Conservation (phyloP, 129 eudicot species). For the Mikania micrantha region DNA sequence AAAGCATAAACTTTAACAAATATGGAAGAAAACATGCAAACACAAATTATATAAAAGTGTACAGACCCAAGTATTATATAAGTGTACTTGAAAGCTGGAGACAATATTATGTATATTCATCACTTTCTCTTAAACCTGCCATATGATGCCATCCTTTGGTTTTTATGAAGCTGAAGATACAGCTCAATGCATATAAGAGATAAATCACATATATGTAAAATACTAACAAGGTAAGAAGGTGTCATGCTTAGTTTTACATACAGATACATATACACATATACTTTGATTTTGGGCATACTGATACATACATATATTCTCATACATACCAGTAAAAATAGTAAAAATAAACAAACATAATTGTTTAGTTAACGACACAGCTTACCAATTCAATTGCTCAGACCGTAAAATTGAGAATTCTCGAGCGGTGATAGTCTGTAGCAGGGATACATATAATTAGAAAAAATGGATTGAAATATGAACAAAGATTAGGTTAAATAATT, state of each 20-base stretch:
- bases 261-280: too few relatives aligned
- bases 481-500: too few relatives aligned
- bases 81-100: neutral
- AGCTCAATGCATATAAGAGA: conserved; percentile 2
- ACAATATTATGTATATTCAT: neutral
- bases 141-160: neutral
- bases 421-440: too few relatives aligned
- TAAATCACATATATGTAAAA: neutral
- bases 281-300: too few relatives aligned
- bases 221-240: neutral
- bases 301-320: too few relatives aligned
- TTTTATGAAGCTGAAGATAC: neutral
- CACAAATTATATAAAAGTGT: neutral
- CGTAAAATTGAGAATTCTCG: too few relatives aligned
- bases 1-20: neutral
- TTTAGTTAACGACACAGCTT: too few relatives aligned
- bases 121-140: neutral
- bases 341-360: too few relatives aligned
- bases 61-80: neutral
- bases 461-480: too few relatives aligned
- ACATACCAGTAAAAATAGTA: too few relatives aligned
- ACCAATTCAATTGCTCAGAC: too few relatives aligned
- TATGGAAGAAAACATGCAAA: neutral
- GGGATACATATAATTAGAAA: too few relatives aligned
- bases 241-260: neutral